Base-by-base conservation (phyloP, 805 yeast species). In the Starmerella stellata region DNA sequence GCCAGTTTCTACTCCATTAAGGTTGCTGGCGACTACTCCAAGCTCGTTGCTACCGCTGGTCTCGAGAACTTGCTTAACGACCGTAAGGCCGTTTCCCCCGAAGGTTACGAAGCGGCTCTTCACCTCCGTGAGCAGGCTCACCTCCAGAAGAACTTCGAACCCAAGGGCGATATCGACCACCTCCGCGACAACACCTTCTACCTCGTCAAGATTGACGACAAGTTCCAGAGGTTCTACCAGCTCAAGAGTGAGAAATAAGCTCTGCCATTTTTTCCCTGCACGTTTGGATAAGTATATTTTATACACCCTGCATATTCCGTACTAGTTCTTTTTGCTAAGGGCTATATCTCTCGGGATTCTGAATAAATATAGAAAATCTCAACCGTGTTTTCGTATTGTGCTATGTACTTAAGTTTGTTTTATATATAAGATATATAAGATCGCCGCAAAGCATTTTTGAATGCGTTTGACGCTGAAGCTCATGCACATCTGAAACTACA, bases 91-190 rank as follows among this genome's bases (percentile, higher is more conserved):
- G 71, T 69, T 52, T 56, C 85, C 38, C 96, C 98, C 45, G 68
- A 68, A 54, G 74, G 78, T 53, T 90, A 82, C 63, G 79, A 83
- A 59, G 72, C 64, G 21, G 85, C 87, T 36, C 70, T 90, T 50
- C 75, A 64, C 21, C 68, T 80, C 51, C 82, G 99, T 68, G 98
- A 90, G 66, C 69, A 72, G 53, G 79, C 87, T 35, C 95, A 87
- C 57, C 64, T 82, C 59, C 70, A 81, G 61, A 81, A 82, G 62
- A 63, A 66, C 48, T 78, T 71, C 67, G 64, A 66, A 57, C 98
- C 98, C 51, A 58, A 65, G 43, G 96, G 96, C 36, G 64, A 75
- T 33, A 66, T 73, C 49, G 94, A 81, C 15, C 64, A 69, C 54
- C 62, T 90, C 52, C 66, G 71, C 42, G 46, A 64, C 20, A 95